Conservation (phyloP, 2,329 filamentous ascomycete species). For the Pseudocercospora vitis region DNA sequence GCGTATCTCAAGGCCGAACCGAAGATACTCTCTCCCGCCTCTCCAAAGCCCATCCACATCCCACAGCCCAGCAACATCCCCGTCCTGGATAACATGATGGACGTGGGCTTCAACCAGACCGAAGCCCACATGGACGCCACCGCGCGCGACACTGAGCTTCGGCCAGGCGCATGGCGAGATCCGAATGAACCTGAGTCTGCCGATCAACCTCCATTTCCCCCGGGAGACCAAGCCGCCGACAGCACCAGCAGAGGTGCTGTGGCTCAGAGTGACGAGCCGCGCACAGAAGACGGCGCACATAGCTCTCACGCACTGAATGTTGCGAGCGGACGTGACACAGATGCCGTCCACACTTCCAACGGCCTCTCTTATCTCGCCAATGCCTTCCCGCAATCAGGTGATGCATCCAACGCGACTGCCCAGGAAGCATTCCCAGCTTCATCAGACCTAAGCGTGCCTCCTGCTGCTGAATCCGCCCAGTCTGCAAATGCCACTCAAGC, state of each 20-base stretch:
- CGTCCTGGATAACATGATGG: slow-evolving; percentile 69
- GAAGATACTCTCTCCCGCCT: slow-evolving; percentile 61
- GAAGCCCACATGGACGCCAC: slow-evolving; percentile 54
- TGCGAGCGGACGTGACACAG: slow-evolving; percentile 20
- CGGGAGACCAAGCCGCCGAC: slow-evolving; percentile 23
- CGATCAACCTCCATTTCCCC: slow-evolving; percentile 24
- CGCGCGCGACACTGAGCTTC: slow-evolving; percentile 37
- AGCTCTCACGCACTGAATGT: slow-evolving; percentile 28
- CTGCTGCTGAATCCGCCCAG: slow-evolving; percentile 14
- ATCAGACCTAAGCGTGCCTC: slow-evolving; percentile 18
- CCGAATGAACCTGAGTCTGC: slow-evolving; percentile 29
- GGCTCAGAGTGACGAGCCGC: slow-evolving; percentile 2
- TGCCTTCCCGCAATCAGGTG: slow-evolving; percentile 15
- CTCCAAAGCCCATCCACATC: slow-evolving; percentile 68
- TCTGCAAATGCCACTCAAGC: slow-evolving; percentile 18
- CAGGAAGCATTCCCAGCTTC: slow-evolving; percentile 17
- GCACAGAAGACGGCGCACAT: slow-evolving; percentile 20
- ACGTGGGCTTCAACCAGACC: slow-evolving; percentile 68
- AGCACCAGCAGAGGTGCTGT: slow-evolving; percentile 6
- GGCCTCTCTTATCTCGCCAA: slow-evolving; percentile 26
- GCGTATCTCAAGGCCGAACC: slow-evolving; percentile 64
- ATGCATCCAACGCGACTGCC: slow-evolving; percentile 16
- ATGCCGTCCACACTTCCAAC: slow-evolving; percentile 23
- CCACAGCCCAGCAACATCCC: slow-evolving; percentile 68
- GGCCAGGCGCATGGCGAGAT: slow-evolving; percentile 38